phyloP scores from a whole-genome alignment of 768 basidiomycete species.

The Coprinopsis marcescibilis region DNA sequence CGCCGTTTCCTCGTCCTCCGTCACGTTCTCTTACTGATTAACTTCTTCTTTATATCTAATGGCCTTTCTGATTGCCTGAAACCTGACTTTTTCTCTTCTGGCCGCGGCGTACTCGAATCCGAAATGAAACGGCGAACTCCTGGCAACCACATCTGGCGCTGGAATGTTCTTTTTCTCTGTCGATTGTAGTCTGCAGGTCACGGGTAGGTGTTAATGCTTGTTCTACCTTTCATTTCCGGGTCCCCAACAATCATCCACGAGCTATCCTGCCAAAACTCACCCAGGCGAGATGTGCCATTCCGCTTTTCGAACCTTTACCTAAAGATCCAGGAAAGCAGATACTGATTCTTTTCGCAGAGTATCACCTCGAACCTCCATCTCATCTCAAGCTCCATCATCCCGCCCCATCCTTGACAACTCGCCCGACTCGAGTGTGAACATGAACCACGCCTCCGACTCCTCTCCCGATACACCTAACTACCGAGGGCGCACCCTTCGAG shows the following conservation, averaged over 20 bases:
- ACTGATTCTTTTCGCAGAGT: not conserved
- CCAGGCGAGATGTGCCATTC: not conserved
- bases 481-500: not conserved
- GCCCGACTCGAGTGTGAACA: constrained; percentile 1
- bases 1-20: too few relatives aligned
- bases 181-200: too few relatives aligned
- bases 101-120: too few relatives aligned
- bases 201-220: not conserved
- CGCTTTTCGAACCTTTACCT: not conserved
- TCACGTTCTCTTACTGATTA: too few relatives aligned
- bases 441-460: not conserved
- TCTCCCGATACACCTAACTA: not conserved
- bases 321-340: not conserved
- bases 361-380: constrained; percentile 1
- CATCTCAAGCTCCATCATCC: not conserved
- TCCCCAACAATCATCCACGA: not conserved
- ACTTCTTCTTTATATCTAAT: too few relatives aligned
- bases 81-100: too few relatives aligned
- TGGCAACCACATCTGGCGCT: too few relatives aligned
- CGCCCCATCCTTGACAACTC: constrained; percentile 1
- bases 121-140: too few relatives aligned
- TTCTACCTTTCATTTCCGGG: not conserved
- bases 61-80: too few relatives aligned
- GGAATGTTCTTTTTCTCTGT: too few relatives aligned
- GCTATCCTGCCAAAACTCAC: not conserved